phyloP scores from a whole-genome alignment of 768 basidiomycete genomes.

The Serendipita sp. region DNA sequence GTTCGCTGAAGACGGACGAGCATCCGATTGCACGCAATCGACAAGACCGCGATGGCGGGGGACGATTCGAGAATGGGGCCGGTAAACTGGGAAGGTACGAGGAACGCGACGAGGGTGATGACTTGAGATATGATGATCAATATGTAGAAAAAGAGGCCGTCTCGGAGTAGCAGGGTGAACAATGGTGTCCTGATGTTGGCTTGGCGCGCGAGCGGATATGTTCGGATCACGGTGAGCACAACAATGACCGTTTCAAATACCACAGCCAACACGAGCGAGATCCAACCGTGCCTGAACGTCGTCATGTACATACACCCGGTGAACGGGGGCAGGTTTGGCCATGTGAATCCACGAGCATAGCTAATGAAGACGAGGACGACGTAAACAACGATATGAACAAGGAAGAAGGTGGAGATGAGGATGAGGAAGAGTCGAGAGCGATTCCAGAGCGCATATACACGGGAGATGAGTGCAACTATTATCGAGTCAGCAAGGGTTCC shows the following conservation, averaged over 20 bases:
- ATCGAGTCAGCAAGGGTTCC: neutral
- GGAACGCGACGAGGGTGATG: neutral
- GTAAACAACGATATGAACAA: neutral
- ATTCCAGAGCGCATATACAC: conserved; percentile 3
- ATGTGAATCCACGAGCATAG: neutral
- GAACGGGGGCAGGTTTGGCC: neutral
- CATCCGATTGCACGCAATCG: neutral
- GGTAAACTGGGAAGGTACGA: neutral
- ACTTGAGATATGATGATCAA: neutral
- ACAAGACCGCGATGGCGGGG: neutral
- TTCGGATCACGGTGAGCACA: neutral
- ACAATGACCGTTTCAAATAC: neutral
- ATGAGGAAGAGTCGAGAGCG: neutral
- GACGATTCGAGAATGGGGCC: neutral
- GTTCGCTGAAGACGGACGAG: neutral
- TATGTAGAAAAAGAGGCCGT: neutral
- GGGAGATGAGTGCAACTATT: neutral
- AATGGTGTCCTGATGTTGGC: neutral
- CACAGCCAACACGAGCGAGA: neutral
- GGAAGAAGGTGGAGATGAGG: neutral
- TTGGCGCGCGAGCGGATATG: neutral
- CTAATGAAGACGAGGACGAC: neutral
- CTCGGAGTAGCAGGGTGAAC: neutral
- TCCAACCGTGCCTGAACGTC: neutral
- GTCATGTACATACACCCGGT: neutral